Percentiles rank a stretch among this genome's conserved stretches.
Evolutionary conservation across 352 stramenopile species (phyloP).

Genomic region (Globisporangium carolinianum): DNA sequence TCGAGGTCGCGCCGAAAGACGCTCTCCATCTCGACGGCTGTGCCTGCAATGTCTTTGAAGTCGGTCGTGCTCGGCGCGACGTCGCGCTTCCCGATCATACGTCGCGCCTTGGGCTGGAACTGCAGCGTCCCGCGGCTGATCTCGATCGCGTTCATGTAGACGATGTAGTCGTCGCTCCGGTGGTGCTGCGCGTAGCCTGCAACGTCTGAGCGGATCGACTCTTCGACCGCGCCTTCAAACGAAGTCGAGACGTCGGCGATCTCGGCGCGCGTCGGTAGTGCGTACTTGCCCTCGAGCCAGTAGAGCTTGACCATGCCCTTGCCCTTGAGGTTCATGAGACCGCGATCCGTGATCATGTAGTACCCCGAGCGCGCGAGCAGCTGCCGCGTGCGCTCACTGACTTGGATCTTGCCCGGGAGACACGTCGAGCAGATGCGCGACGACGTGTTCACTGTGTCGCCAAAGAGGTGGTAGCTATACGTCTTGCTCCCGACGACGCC

Average conservation of each 20-base stretch:
- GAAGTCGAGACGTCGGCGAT: conserved; percentile 19
- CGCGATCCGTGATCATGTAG: conserved; percentile 53
- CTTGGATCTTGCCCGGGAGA: conserved; percentile 56
- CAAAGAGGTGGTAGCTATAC: conserved; percentile 83
- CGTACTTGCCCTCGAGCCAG: conserved; percentile 58
- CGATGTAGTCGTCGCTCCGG: conserved; percentile 49
- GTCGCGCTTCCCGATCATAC: conserved; percentile 5
- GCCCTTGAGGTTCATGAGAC: conserved; percentile 64
- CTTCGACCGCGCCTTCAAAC: conserved; percentile 42
- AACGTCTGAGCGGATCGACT: conserved; percentile 38
- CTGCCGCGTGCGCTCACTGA: conserved; percentile 47
- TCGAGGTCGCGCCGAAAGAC: conserved; percentile 44
- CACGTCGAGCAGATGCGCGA: conserved; percentile 74
- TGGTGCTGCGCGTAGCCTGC: conserved; percentile 31
- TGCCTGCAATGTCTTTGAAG: conserved; percentile 35
- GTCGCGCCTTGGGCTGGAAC: conserved; percentile 34
- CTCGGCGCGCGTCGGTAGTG: conserved; percentile 13
- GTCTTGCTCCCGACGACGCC: conserved; percentile 78
- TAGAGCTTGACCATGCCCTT: conserved; percentile 65
- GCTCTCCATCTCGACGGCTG: conserved; percentile 44
- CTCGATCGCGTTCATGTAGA: conserved; percentile 56
- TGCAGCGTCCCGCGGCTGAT: conserved; percentile 39
- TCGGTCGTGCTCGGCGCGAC: conserved; percentile 1
- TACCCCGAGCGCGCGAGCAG: conserved; percentile 35
- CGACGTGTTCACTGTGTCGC: conserved; percentile 79